Evolutionary conservation across 2,329 filamentous ascomycete genomes (phyloP), one percentile per base, ranked within the genome.

Genomic region (Emericellopsis cladophorae): DNA sequence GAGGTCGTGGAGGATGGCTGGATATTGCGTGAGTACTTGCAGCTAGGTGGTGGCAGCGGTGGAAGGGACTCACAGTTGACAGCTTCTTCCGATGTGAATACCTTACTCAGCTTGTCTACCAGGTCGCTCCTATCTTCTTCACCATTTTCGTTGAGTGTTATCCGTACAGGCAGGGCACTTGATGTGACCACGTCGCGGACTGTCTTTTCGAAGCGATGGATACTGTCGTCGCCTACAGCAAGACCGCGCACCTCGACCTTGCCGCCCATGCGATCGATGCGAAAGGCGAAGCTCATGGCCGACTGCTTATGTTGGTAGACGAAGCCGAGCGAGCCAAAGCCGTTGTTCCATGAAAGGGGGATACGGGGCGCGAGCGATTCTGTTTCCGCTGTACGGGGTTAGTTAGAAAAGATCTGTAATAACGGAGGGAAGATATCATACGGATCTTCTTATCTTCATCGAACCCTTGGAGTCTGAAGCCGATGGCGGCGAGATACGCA

Each of bases 281-380:
- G 90, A 49, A 95, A 59, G 23, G 95, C 69, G 55, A 84, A 95
- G 44, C 81, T 76, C 74, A 89, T 85, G 14, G 87, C 80, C 0
- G 87, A 94, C 56, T 94, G 85, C 21, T 76, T 69, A 59, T 95
- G 89, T 4, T 79, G 77, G 64, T 96, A 96, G 47, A 88, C 77
- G 60, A 96, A 95, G 42, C 81, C 76, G 56, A 86, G 82, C 12
- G 79, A 78, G 45, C 76, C 76, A 43, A 73, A 72, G 16, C 75
- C 74, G 11, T 77, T 67, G 59, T 95, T 95, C 92, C 92, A 96
- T 62, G 79, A 74, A 14, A 72, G 44, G 0, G 87, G 85, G 3
- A 96, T 70, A 26, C 79, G 70, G 8, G 74, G 76, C 9, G 76
- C 70, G 36, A 76, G 61, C 37, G 68, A 57, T 42, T 72, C 65